phyloP scores from a whole-genome alignment of 2,329 filamentous ascomycete genomes.

The Scedosporium apiospermum region DNA sequence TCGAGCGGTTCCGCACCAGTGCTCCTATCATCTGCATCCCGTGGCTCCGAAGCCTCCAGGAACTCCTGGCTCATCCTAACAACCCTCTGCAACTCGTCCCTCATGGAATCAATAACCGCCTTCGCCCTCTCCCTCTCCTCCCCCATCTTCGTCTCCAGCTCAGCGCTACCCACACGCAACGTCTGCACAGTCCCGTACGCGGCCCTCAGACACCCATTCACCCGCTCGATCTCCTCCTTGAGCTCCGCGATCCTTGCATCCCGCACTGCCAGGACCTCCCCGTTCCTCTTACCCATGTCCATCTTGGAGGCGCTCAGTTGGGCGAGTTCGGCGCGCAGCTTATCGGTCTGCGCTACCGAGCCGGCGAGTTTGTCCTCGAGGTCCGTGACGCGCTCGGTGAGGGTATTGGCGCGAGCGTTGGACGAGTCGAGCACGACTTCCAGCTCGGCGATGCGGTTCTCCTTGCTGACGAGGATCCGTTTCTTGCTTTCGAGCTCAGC shows the following conservation, averaged over 20 bases:
- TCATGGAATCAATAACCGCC: constrained; percentile 38
- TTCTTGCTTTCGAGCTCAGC: constrained; percentile 24
- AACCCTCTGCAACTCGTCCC: constrained; percentile 39
- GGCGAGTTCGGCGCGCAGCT: constrained; percentile 5
- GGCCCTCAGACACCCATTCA: constrained; percentile 32
- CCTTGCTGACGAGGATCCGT: constrained; percentile 23
- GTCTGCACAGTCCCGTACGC: constrained; percentile 36
- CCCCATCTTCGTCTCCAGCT: constrained; percentile 23
- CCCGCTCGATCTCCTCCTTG: constrained; percentile 35
- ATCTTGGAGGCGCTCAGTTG: constrained; percentile 3
- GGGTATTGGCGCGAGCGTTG: constrained; percentile 24
- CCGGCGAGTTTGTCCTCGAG: constrained; percentile 23
- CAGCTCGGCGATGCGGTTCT: constrained; percentile 28
- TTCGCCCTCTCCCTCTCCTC: constrained; percentile 30
- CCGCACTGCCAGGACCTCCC: constrained; percentile 36
- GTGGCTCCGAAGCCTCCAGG: constrained; percentile 22
- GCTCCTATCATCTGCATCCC: background rate
- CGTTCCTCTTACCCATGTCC: constrained; percentile 15
- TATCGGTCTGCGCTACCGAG: constrained; percentile 16
- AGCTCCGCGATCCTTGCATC: constrained; percentile 42
- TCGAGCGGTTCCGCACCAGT: background rate
- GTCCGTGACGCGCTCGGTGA: constrained; percentile 28
- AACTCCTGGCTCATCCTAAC: constrained; percentile 36
- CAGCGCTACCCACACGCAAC: constrained; percentile 36
- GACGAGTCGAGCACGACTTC: constrained; percentile 34